Conservation (phyloP, 23 red algal genomes). For the Agarophyton chilense region DNA sequence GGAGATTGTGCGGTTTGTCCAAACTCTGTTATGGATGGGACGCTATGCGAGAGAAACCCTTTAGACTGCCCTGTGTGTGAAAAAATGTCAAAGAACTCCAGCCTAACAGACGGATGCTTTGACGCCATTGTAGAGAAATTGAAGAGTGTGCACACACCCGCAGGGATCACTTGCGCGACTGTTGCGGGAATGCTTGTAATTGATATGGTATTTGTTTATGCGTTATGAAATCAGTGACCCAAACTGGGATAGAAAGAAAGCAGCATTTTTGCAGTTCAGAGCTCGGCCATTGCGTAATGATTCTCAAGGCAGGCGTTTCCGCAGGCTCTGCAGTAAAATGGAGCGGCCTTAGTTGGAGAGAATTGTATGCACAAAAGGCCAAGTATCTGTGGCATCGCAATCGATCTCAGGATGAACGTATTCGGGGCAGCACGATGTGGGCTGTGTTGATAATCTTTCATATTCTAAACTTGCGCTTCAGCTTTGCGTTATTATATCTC, state of each 20-base stretch:
- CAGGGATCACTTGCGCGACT: slow-evolving; percentile 2
- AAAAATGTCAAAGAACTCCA: not conserved
- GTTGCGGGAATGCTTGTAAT: not conserved
- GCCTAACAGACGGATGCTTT: slow-evolving; percentile 4
- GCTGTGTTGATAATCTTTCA: too few relatives aligned
- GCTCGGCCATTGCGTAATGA: too few relatives aligned
- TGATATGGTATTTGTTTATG: slow-evolving; percentile 19
- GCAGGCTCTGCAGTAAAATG: too few relatives aligned
- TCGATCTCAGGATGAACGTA: not conserved
- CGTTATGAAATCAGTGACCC: not conserved
- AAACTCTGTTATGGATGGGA: not conserved
- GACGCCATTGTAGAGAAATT: not conserved
- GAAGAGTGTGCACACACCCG: slow-evolving; percentile 2
- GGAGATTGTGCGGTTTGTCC: not conserved
- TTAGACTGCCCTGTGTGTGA: slow-evolving; percentile 17
- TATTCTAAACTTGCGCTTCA: slow-evolving; percentile 9
- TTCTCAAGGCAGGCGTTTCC: too few relatives aligned
- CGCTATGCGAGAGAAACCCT: not conserved
- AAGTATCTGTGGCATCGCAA: not conserved
- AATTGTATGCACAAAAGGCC: too few relatives aligned
- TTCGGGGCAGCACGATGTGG: too few relatives aligned
- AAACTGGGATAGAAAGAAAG: not conserved
- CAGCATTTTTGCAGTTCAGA: not conserved
- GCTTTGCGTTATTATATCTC: slow-evolving; percentile 11
- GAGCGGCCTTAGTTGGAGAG: too few relatives aligned